Evolutionary conservation across 108 stramenopile species (phyloP).

Genomic region (Fragilaria radians): DNA sequence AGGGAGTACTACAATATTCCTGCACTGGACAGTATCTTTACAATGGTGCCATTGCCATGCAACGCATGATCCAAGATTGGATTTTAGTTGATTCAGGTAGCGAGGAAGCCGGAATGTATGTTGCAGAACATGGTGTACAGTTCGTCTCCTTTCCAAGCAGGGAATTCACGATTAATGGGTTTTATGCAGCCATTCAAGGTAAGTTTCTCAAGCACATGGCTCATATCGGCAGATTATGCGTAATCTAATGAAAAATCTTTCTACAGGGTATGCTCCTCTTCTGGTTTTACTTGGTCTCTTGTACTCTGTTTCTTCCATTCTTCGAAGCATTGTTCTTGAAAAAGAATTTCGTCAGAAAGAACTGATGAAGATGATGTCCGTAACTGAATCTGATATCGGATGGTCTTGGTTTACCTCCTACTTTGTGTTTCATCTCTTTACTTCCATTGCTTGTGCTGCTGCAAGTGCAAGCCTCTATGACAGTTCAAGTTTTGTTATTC

Average conservation of each 20-base stretch:
- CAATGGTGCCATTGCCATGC: slow-evolving; percentile 67
- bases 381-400: slow-evolving; percentile 52
- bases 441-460: slow-evolving; percentile 32
- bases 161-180: slow-evolving; percentile 44
- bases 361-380: slow-evolving; percentile 85
- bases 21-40: slow-evolving; percentile 71
- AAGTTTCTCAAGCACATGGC: too few relatives aligned
- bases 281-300: slow-evolving; percentile 52
- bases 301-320: slow-evolving; percentile 59
- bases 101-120: slow-evolving; percentile 16
- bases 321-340: slow-evolving; percentile 52
- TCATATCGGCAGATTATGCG: too few relatives aligned
- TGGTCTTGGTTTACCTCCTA: slow-evolving; percentile 72
- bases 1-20: slow-evolving; percentile 29
- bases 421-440: slow-evolving; percentile 44
- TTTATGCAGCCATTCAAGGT: slow-evolving; percentile 44
- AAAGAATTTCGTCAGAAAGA: slow-evolving; percentile 82
- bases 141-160: slow-evolving; percentile 63
- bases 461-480: slow-evolving; percentile 40
- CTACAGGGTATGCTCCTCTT: slow-evolving; percentile 13
- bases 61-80: slow-evolving; percentile 66
- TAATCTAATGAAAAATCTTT: too few relatives aligned
- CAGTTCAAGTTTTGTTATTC: slow-evolving; percentile 25
- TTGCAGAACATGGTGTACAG: slow-evolving; percentile 39
- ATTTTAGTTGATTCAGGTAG: slow-evolving; percentile 44